Conservation (phyloP, 140 eudicot genomes). For the Cichorium intybus region DNA sequence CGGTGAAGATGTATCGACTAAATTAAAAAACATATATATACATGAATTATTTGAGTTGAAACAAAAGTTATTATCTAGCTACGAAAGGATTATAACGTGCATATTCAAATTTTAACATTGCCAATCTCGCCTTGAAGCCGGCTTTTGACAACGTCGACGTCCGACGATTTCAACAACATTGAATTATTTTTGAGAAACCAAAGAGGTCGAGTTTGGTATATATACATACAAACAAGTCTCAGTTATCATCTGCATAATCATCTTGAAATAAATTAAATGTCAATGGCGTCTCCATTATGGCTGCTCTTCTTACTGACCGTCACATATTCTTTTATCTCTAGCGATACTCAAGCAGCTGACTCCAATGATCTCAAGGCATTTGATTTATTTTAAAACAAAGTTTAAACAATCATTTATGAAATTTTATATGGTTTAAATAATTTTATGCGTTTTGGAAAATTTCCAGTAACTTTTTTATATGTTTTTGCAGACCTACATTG, state of each 20-base stretch:
- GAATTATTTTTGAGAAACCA: constrained; percentile 8
- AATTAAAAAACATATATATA: too few relatives aligned
- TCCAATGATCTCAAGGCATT: constrained; percentile 19
- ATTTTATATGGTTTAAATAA: neutral
- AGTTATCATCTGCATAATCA: neutral
- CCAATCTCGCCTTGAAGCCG: constrained; percentile 21
- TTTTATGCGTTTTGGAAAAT: neutral
- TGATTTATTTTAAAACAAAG: neutral
- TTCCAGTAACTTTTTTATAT: neutral
- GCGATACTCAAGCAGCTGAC: constrained; percentile 19
- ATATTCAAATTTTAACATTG: neutral
- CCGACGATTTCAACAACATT: constrained; percentile 5
- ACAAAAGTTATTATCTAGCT: neutral
- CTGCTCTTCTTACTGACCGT: constrained; percentile 22
- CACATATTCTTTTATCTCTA: constrained; percentile 21
- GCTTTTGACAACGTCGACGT: constrained; percentile 13
- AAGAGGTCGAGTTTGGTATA: constrained; percentile 14
- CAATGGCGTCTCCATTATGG: constrained; percentile 32
- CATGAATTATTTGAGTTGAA: too few relatives aligned
- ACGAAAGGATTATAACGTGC: neutral
- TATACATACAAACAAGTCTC: neutral
- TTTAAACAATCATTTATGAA: neutral
- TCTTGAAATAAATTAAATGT: neutral
- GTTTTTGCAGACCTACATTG: constrained; percentile 47
- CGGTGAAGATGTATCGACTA: neutral